phyloP scores from a whole-genome alignment of 345 rosid species.

The Cardamine occulta region DNA sequence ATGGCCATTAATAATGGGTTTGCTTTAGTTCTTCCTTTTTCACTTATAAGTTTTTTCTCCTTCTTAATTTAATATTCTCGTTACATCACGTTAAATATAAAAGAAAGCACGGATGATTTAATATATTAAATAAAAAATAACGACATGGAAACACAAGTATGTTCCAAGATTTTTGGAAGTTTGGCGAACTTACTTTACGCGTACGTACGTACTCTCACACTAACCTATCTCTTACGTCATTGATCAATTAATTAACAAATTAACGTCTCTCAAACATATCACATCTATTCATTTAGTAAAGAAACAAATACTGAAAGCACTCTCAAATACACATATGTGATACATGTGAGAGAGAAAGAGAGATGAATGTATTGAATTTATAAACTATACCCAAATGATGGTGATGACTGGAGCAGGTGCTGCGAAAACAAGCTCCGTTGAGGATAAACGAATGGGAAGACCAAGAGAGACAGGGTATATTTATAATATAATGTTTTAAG shows the following conservation, averaged over 20 bases:
- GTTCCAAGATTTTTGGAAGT: conserved; percentile 34
- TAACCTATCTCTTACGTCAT: conserved; percentile 14
- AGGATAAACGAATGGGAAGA: conserved; percentile 45
- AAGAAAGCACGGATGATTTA: background rate
- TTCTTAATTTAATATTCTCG: background rate
- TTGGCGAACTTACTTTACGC: conserved; percentile 25
- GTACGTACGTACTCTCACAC: conserved; percentile 21
- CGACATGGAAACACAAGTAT: conserved; percentile 9
- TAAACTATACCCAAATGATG: conserved; percentile 44
- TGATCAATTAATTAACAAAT: background rate
- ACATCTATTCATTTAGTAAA: background rate
- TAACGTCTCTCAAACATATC: background rate
- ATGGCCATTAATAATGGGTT: background rate
- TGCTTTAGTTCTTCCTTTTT: background rate
- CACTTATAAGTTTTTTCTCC: background rate
- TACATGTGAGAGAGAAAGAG: background rate
- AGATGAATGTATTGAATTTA: background rate
- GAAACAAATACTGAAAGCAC: background rate
- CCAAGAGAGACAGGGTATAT: conserved; percentile 10
- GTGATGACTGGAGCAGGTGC: conserved; percentile 56
- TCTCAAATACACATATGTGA: background rate
- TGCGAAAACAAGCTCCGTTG: conserved; percentile 57
- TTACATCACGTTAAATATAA: conserved; percentile 18
- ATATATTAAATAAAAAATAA: background rate
- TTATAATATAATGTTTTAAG: conserved; percentile 15